Evolutionary conservation across 805 yeast genomes (phyloP).

Genomic region (Jamesozyma gamospora): DNA sequence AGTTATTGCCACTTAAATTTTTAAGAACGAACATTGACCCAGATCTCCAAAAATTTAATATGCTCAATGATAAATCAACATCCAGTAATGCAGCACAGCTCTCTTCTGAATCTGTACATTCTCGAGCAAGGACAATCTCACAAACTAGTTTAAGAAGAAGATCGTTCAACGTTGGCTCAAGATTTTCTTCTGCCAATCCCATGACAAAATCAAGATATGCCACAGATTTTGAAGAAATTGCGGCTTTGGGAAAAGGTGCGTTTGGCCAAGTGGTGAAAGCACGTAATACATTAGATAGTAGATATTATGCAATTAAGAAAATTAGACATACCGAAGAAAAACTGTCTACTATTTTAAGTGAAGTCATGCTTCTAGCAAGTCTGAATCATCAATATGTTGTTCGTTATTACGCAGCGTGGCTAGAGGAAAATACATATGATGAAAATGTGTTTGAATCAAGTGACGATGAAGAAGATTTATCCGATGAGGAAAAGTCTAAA

Average conservation of each 20-base stretch:
- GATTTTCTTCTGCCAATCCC: slow-evolving; percentile 26
- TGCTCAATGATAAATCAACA: slow-evolving; percentile 7
- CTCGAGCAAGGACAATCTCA: slow-evolving; percentile 16
- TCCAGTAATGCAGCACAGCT: slow-evolving; percentile 5
- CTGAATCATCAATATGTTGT: slow-evolving; percentile 93
- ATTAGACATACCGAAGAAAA: slow-evolving; percentile 75
- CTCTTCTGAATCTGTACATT: slow-evolving; percentile 4
- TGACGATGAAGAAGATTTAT: slow-evolving; percentile 16
- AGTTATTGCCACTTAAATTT: slow-evolving; percentile 74
- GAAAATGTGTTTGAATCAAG: slow-evolving; percentile 30
- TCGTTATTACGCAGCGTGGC: slow-evolving; percentile 95
- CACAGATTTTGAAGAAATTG: slow-evolving; percentile 91
- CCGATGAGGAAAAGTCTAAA: slow-evolving; percentile 4
- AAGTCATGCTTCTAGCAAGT: slow-evolving; percentile 84
- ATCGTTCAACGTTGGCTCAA: slow-evolving; percentile 34
- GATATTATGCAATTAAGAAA: slow-evolving; percentile 90
- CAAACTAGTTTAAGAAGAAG: slow-evolving; percentile 28
- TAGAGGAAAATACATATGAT: slow-evolving; percentile 56
- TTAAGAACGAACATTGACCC: slow-evolving; percentile 58
- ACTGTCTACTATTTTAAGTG: slow-evolving; percentile 72
- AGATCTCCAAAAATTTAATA: slow-evolving; percentile 21
- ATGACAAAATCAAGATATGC: slow-evolving; percentile 58
- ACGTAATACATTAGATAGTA: slow-evolving; percentile 83
- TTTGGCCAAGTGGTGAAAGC: slow-evolving; percentile 99
- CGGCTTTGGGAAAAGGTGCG: slow-evolving; percentile 86